A percentile compares a stretch with the other conserved stretches of the same genome.
Conservation (phyloP, 2,329 filamentous ascomycete genomes). For the Fusarium udum region DNA sequence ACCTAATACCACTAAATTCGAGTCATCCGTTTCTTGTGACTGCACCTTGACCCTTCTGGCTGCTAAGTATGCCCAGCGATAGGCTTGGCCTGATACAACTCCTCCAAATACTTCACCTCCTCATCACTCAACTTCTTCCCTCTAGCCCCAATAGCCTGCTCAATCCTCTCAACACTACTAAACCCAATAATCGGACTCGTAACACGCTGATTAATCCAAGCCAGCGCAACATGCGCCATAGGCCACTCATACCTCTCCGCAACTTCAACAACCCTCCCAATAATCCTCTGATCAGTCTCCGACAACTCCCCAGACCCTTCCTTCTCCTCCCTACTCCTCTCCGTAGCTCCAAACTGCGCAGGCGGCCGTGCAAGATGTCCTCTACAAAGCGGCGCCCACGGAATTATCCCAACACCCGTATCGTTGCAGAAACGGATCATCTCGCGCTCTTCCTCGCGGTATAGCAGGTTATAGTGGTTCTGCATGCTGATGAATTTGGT, state of each 20-base stretch:
- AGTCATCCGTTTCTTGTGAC: rapidly evolving
- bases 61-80: constrained; percentile 7
- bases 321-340: constrained; percentile 28
- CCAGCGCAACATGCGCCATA: constrained; percentile 31
- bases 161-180: constrained; percentile 30
- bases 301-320: constrained; percentile 17
- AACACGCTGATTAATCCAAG: constrained; percentile 22
- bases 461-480: constrained; percentile 63
- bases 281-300: constrained; percentile 13
- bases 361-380: constrained; percentile 25
- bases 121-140: constrained; percentile 15
- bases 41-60: background rate
- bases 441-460: constrained; percentile 66
- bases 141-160: constrained; percentile 21
- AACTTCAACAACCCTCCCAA: constrained; percentile 16
- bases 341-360: constrained; percentile 11
- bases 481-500: constrained; percentile 68
- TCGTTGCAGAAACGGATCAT: constrained; percentile 55
- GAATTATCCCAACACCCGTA: constrained; percentile 38
- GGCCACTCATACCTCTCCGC: constrained; percentile 16
- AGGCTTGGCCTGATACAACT: constrained; percentile 27
- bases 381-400: constrained; percentile 33
- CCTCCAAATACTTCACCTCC: constrained; percentile 22
- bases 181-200: constrained; percentile 30
- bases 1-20: rapidly evolving